These are phyloP conservation scores for Neopestalotiopsis sp. DNA, from an alignment of 2,329 filamentous ascomycete species.

Conservation along the genomic window DNA sequence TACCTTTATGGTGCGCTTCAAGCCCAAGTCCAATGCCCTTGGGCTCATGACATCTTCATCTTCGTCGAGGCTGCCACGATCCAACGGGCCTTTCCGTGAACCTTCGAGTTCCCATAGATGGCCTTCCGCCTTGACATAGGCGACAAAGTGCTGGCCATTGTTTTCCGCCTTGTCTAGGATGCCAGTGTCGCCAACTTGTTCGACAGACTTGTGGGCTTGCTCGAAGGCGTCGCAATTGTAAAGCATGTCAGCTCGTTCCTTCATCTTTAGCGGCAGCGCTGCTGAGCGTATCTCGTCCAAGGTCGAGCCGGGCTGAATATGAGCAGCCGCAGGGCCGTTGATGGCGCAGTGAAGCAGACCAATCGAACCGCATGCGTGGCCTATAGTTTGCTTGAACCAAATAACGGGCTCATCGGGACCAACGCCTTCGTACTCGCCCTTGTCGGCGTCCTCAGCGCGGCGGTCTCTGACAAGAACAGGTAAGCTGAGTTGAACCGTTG, in stretches of 20 bases:
- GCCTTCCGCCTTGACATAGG: conserved; percentile 73
- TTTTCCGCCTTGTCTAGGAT: conserved; percentile 66
- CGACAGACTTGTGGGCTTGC: conserved; percentile 73
- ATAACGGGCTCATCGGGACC: conserved; percentile 69
- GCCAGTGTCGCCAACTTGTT: conserved; percentile 68
- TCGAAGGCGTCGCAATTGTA: conserved; percentile 75
- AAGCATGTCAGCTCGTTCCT: conserved; percentile 68
- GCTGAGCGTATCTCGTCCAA: conserved; percentile 64
- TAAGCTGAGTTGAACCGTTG: no score
- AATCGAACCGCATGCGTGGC: conserved; percentile 81
- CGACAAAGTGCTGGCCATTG: conserved; percentile 78
- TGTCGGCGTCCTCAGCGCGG: conserved; percentile 41
- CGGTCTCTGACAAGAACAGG: conserved; percentile 25
- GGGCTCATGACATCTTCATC: conserved; percentile 70
- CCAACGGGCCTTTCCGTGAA: conserved; percentile 71
- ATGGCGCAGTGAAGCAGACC: conserved; percentile 75
- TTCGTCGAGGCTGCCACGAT: conserved; percentile 60
- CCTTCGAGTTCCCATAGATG: conserved; percentile 83
- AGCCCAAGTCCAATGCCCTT: conserved; percentile 67
- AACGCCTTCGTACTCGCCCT: conserved; percentile 22
- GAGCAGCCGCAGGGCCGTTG: conserved; percentile 67
- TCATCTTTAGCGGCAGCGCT: conserved; percentile 66
- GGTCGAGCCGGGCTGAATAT: conserved; percentile 59
- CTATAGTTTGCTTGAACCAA: conserved; percentile 88
- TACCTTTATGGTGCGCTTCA: conserved; percentile 49